Base-by-base conservation (phyloP, 148 eudicot genomes). In the Fagopyrum homotropicum region DNA sequence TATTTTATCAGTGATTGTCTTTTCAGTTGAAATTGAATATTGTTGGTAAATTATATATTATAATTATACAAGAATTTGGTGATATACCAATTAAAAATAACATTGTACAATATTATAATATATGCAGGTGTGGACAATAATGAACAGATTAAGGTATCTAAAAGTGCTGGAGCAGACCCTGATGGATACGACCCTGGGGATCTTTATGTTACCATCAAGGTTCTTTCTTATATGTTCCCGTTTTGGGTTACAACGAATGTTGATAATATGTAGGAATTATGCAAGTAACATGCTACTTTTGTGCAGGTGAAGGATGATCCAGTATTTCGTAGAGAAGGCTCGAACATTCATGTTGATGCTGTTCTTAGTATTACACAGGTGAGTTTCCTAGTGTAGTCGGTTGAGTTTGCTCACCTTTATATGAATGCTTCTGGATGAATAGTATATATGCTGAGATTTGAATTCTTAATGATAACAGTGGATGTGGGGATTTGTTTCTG, bases 81-180 rank as follows among this genome's bases (percentile, higher is more conserved):
- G 40, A 2, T 35, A 35, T 35, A 35, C 40, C 40, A 35, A 35
- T 35, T 35, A 35, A 35, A 35, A 1, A 35, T 35, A 35, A 35
- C 40, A 35, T 35, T 35, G 40, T 35, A 35, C 40, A 35, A 35
- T 35, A 35, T 35, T 35, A 35, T 35, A 35, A 35, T 35, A 35
- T 35, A 35, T 35, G 72, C 84, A 93, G 98, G 98, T 70, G 88
- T 91, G 60, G 89, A 86, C 76, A 85, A 86, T 79, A 75, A 83
- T 75, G 97, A 89, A 71, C 82, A 86, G 66, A 76, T 93, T 43
- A 89, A 82, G 84, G 88, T 91, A 61, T 81, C 86, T 15, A 86
- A 88, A 80, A 81, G 88, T 79, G 98, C 91, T 73, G 98, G 98
- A 79, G 93, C 93, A 73, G 98, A 93, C 86, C 98, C 97, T 43